phyloP scores from a whole-genome alignment of 2,329 filamentous ascomycete species.

The Pyrenophora graminea region DNA sequence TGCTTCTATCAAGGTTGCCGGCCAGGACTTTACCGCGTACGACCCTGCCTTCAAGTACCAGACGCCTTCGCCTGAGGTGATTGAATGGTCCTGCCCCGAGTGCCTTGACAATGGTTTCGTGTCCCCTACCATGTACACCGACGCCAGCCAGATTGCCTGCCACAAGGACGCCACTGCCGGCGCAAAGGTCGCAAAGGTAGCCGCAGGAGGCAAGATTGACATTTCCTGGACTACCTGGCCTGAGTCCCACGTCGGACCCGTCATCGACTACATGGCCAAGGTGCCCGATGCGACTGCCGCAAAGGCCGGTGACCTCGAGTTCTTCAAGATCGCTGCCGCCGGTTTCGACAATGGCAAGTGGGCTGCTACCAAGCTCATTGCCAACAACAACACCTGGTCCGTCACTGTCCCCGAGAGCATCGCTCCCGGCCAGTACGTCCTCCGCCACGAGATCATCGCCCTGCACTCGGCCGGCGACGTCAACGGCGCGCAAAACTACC shows the following conservation, averaged over 20 bases:
- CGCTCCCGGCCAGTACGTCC: constrained; percentile 61
- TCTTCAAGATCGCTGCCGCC: constrained; percentile 66
- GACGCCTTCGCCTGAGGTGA: constrained; percentile 42
- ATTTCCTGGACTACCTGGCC: constrained; percentile 70
- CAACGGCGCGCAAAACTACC: constrained; percentile 54
- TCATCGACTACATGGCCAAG: constrained; percentile 67
- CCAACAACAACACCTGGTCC: constrained; percentile 53
- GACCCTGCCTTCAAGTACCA: constrained; percentile 47
- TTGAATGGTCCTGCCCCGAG: constrained; percentile 60
- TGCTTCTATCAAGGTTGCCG: constrained; percentile 51
- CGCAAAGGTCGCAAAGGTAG: constrained; percentile 56
- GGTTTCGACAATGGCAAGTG: constrained; percentile 59
- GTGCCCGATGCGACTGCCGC: constrained; percentile 59
- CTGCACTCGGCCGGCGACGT: constrained; percentile 58
- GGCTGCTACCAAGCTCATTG: constrained; percentile 60
- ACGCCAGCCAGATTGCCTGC: constrained; percentile 60
- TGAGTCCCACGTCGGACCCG: constrained; percentile 65
- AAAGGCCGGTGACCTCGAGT: constrained; percentile 59
- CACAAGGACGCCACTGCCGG: constrained; percentile 61
- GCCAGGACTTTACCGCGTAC: constrained; percentile 52
- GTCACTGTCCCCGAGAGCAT: constrained; percentile 59
- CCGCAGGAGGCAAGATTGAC: constrained; percentile 61
- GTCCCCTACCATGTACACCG: constrained; percentile 52
- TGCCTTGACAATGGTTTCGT: constrained; percentile 60
- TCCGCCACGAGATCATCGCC: constrained; percentile 64